Conservation (phyloP, 192 early-diverging fungal genomes). For the Spizellomyces sp. region DNA sequence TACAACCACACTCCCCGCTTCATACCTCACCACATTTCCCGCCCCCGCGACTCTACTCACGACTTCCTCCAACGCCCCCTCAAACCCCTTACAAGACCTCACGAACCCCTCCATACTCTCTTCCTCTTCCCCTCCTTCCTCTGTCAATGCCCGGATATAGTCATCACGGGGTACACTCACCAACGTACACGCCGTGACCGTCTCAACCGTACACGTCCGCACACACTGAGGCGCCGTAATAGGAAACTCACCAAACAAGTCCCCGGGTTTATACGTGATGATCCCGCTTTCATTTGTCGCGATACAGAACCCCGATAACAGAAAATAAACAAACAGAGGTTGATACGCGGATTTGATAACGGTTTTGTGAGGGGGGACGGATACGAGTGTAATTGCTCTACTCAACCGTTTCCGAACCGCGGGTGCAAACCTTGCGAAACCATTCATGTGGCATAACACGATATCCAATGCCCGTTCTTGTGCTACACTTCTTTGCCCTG, state of each 20-base stretch:
- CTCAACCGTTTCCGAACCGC: neutral
- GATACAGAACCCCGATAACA: neutral
- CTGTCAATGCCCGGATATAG: neutral
- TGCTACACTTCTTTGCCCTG: neutral
- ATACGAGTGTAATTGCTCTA: neutral
- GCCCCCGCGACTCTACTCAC: neutral
- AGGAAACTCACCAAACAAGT: slow-evolving; percentile 1
- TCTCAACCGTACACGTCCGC: neutral
- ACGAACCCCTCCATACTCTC: too few species aligned
- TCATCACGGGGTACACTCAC: neutral
- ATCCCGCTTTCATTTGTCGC: neutral
- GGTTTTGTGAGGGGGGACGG: neutral
- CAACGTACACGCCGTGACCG: neutral
- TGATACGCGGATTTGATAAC: neutral
- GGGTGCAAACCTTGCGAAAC: neutral
- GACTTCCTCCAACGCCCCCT: neutral
- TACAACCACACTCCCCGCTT: neutral
- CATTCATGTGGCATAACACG: neutral
- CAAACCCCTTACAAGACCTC: neutral
- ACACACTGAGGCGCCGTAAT: neutral
- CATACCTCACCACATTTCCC: neutral
- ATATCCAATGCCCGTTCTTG: neutral
- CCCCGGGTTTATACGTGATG: neutral
- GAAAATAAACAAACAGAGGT: slow-evolving; percentile 1
- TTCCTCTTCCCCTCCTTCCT: neutral